Conservation (phyloP, 2,329 filamentous ascomycete species). For the Epichloe bromicola region DNA sequence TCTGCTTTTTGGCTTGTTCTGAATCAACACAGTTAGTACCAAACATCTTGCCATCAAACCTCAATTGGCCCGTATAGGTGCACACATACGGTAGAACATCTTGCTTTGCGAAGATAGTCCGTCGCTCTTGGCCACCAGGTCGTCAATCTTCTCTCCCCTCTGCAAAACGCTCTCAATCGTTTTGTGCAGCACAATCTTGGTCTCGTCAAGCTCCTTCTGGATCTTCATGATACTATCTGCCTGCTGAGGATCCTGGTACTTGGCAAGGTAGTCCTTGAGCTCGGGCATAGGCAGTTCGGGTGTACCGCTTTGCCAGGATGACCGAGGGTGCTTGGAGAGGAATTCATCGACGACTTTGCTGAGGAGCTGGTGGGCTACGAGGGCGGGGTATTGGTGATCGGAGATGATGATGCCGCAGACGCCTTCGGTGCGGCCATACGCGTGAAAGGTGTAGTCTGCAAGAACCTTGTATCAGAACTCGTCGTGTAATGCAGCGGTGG, state of each 20-base stretch:
- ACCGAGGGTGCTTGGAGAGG: constrained; percentile 58
- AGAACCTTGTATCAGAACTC: neutral
- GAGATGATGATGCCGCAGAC: constrained; percentile 67
- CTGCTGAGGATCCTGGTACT: constrained; percentile 76
- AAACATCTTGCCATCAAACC: neutral
- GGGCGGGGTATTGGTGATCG: constrained; percentile 59
- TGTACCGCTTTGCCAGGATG: constrained; percentile 46
- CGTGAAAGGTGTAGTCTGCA: constrained; percentile 60
- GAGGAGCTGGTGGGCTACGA: constrained; percentile 77
- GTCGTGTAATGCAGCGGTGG: no score
- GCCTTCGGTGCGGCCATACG: constrained; percentile 62
- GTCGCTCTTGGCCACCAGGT: constrained; percentile 85
- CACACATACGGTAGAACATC: constrained; percentile 77
- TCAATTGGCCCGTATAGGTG: neutral
- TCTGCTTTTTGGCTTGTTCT: constrained; percentile 66
- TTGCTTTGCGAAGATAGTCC: constrained; percentile 84
- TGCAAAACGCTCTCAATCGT: constrained; percentile 81
- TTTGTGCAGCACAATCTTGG: constrained; percentile 94
- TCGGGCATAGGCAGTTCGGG: constrained; percentile 51
- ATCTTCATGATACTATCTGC: constrained; percentile 93
- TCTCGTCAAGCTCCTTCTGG: constrained; percentile 92
- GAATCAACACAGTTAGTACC: constrained; percentile 2
- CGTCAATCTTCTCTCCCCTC: constrained; percentile 93
- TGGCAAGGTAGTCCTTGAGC: constrained; percentile 60
- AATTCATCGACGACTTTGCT: constrained; percentile 84